These are phyloP conservation scores for Hsuehochloa calcarea DNA, from an alignment of 176 grass and related monocot genomes.

Conservation along the genomic window DNA sequence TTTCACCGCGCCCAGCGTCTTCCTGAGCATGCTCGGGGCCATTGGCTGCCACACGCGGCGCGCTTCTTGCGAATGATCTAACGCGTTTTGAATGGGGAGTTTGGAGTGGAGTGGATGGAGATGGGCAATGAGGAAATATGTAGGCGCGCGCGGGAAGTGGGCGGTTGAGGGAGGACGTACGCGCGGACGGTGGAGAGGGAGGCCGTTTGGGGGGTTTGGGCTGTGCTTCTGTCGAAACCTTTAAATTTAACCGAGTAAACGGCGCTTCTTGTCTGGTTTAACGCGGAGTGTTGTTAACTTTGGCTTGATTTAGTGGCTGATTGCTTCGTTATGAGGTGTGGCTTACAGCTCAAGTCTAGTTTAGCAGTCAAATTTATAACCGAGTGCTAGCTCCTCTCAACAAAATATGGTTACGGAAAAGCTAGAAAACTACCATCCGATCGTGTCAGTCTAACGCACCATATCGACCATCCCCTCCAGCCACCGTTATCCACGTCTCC, in stretches of 20 bases:
- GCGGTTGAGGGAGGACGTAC: neutral
- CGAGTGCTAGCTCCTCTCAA: neutral
- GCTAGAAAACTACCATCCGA: too few species aligned
- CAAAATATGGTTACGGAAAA: neutral
- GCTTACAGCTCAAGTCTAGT: neutral
- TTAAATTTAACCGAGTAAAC: too few species aligned
- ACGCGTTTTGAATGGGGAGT: neutral
- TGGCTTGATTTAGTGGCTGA: neutral
- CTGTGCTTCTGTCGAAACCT: neutral
- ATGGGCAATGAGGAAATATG: neutral
- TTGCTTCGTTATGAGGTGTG: neutral
- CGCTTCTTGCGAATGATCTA: neutral
- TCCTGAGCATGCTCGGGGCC: slow-evolving; percentile 60
- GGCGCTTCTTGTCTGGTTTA: neutral
- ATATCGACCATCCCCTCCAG: too few species aligned
- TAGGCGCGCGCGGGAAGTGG: slow-evolving; percentile 16
- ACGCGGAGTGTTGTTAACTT: neutral
- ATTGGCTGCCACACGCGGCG: neutral
- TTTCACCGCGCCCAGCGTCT: slow-evolving; percentile 68
- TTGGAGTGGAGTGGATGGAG: neutral
- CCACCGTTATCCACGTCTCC: too few species aligned
- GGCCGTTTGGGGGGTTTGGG: neutral
- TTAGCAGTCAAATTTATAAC: neutral
- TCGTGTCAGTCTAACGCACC: too few species aligned
- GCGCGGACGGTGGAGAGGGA: neutral